Evolutionary conservation across 1,284 basidiomycete genomes (phyloP), one percentile per base, ranked within the genome.

Genomic region (Phellopilus nigrolimitatus): DNA sequence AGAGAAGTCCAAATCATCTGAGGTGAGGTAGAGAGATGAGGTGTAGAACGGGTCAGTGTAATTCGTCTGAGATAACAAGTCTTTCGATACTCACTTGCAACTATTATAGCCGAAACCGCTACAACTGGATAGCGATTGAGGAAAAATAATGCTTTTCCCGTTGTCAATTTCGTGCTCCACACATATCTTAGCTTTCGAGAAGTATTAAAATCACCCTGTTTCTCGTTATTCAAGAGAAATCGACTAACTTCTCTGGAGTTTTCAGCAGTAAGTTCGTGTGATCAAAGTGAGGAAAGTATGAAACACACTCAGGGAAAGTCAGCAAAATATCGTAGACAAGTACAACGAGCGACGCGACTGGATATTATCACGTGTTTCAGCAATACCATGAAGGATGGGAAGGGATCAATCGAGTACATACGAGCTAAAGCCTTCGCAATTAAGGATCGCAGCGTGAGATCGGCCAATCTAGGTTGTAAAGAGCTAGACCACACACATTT

Each of bases 131-230:
- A 53, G 9, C 47, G 46, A 21, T 49, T 49, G 9, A 49, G 28
- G 31, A 53, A 48, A 30, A 48, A 53, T 19, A 53, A 39, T 1
- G 44, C n/a, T 48, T 53, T 53, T 17, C 45, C 51, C 21, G 13
- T 41, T 13, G 46, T 41, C 51, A 46, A 53, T 22, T 49, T 41
- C 10, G 51, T 39, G 7, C 42, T 43, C 51, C 51, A 53, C 12
- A 49, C 38, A 21, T 49, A 48, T 41, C 49, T 40, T 19, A 49
- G 15, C 51, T 53, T 40, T 31, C 12, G 15, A 24, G 10, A n/a
- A n/a, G n/a, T n/a, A n/a, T n/a, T n/a, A n/a, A n/a, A n/a, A n/a
- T n/a, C n/a, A n/a, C n/a, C n/a, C n/a, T n/a, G n/a, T n/a, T n/a
- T n/a, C n/a, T n/a, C 19, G 27, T n/a, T 10, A 19, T 40, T 44